phyloP scores from a whole-genome alignment of 495 filamentous ascomycete species.

The Neurospora terricola region DNA sequence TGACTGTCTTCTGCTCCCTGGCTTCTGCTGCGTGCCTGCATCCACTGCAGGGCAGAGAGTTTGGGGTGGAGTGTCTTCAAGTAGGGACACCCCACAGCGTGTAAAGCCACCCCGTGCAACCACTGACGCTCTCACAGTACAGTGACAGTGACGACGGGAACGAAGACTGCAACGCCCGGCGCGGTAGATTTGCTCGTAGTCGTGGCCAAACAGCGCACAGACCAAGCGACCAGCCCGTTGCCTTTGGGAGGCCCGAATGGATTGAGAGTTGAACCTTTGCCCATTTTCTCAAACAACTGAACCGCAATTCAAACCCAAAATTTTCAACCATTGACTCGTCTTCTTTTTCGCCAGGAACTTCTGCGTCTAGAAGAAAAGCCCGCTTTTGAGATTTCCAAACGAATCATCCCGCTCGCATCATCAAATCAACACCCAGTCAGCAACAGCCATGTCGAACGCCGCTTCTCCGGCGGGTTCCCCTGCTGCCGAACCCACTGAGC shows the following conservation, averaged over 20 bases:
- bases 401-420: neutral
- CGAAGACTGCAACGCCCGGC: neutral
- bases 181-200: neutral
- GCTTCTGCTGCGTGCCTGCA: neutral
- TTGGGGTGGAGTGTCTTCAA: neutral
- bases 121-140: neutral
- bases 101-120: neutral
- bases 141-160: neutral
- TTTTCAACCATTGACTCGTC: neutral
- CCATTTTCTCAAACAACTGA: neutral
- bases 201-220: neutral
- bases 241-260: neutral
- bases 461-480: conserved; percentile 22
- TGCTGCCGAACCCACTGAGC: conserved; percentile 5
- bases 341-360: neutral
- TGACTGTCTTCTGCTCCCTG: neutral
- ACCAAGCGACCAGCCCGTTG: neutral
- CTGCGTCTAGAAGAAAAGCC: neutral
- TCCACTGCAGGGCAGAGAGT: neutral
- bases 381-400: neutral
- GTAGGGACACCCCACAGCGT: neutral
- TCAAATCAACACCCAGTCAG: neutral
- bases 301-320: neutral
- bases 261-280: neutral
- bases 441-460: conserved; percentile 34